Conservation (phyloP, 306 rosid species). For the Sechiopsis laciniata region DNA sequence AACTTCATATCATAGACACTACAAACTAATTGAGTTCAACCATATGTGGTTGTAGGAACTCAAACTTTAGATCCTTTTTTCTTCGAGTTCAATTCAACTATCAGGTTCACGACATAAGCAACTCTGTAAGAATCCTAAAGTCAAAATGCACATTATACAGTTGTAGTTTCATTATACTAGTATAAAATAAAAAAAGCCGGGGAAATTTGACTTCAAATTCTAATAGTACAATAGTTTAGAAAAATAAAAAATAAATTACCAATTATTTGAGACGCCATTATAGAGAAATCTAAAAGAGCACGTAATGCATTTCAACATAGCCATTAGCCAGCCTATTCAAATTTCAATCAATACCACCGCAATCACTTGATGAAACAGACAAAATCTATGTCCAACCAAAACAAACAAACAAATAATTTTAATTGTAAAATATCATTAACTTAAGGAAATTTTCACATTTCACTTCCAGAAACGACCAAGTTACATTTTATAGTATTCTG, state of each 20-base stretch:
- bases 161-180: neutral
- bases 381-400: neutral
- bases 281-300: neutral
- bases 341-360: conserved; percentile 16
- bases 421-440: neutral
- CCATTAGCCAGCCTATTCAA: neutral
- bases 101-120: neutral
- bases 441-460: conserved; percentile 4
- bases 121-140: neutral
- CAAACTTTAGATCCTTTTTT: neutral
- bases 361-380: neutral
- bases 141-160: neutral
- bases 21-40: neutral
- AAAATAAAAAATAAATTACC: neutral
- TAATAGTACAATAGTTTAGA: too few species aligned
- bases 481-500: neutral
- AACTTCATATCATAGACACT: neutral
- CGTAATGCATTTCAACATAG: neutral
- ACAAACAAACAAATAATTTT: neutral
- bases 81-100: neutral
- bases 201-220: neutral
- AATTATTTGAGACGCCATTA: too few species aligned
- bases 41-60: neutral
- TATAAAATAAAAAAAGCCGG: neutral
- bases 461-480: neutral